Base-by-base conservation (phyloP, 2,329 filamentous ascomycete species). In the Sporothrix dimorphospora region DNA sequence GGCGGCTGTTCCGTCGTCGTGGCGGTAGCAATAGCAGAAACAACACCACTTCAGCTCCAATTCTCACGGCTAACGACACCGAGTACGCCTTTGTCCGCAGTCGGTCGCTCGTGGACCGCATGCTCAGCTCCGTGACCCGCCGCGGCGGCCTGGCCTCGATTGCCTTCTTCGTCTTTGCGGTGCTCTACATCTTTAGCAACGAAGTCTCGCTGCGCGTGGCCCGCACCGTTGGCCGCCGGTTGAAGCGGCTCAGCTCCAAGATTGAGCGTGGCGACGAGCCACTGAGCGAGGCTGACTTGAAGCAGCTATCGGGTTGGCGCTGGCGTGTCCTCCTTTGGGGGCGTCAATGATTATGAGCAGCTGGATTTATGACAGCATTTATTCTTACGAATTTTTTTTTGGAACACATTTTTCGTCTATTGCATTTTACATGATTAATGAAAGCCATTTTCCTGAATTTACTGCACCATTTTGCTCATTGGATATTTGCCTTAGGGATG, bases 181-280 rank as follows among this genome's bases (percentile, higher is more conserved):
- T 88, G 24, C 79, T 89, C 51, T 89, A 87, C 77, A 83, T 89
- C 14, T 89, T 89, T 74, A 83, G 85, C 76, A 88, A 87, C 77
- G 87, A 89, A 78, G 87, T 89, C 24, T 82, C 85, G 69, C 77
- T 89, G 63, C 83, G 86, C 4, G 86, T 88, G 3, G 86, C 85
- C 12, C 82, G 81, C 76, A 88, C 86, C 4, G 78, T 87, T 21
- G 81, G 82, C 40, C 85, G 84, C 77, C 80, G 86, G 38, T 76
- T 89, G 65, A 85, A 83, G 79, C 81, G 81, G 63, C 81, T 89
- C 8, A 79, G 80, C 38, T 77, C 80, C 30, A 83, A 84, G 76
- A 80, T 89, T 19, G 85, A 88, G 77, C 77, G 81, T 0, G 85
- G 85, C 5, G 81, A 85, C 38, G 79, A 82, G 7, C 81, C 82